Percentiles rank a stretch among this genome's conserved stretches.
phyloP scores from a whole-genome alignment of 2,329 filamentous ascomycete species.

The Fusarium sp. region DNA sequence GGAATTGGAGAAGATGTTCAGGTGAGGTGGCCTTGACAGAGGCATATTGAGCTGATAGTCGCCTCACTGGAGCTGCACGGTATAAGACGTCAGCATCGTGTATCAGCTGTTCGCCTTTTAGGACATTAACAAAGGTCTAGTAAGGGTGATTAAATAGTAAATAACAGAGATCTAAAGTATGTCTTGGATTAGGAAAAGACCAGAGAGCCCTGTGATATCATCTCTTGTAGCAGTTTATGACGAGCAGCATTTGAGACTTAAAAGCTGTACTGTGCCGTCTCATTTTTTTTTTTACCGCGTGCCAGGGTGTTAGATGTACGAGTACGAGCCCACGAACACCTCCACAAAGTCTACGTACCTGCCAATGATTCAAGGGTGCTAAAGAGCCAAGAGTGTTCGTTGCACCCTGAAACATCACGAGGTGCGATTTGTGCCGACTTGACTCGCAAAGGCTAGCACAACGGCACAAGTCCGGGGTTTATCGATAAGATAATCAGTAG shows the following conservation, averaged over 20 bases:
- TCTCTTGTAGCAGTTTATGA: neutral
- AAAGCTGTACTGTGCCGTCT: neutral
- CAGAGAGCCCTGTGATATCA: neutral
- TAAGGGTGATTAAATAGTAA: neutral
- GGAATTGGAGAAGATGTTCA: slow-evolving; percentile 17
- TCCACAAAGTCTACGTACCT: neutral
- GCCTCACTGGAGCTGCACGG: neutral
- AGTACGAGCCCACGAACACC: neutral
- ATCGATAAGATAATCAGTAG: slow-evolving; percentile 29
- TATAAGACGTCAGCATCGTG: neutral
- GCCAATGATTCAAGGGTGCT: neutral
- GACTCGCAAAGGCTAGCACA: neutral
- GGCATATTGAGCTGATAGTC: neutral
- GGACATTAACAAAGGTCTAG: neutral
- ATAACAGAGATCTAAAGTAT: neutral
- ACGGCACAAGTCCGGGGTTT: neutral
- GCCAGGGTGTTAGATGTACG: neutral
- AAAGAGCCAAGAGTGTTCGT: neutral
- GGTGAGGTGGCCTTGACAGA: slow-evolving; percentile 9
- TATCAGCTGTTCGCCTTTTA: neutral
- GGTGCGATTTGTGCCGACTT: neutral
- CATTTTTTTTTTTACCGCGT: neutral
- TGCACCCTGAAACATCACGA: neutral
- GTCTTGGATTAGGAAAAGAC: neutral
- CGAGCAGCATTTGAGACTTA: neutral